These are phyloP conservation scores for Sclerotinia minor DNA, from an alignment of 2,329 filamentous ascomycete genomes.

Conservation along the genomic window DNA sequence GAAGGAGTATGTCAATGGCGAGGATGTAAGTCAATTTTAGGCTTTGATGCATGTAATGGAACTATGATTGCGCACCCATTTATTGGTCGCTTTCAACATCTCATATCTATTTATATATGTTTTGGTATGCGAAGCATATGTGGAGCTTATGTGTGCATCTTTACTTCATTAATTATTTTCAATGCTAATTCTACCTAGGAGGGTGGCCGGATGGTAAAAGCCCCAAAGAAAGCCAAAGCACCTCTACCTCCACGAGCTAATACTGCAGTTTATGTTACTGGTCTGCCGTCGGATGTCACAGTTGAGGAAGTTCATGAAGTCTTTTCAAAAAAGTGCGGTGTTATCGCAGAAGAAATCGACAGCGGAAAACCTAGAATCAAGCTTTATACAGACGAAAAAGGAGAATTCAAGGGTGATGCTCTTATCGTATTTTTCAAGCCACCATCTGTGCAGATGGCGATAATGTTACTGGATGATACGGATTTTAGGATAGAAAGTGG, in stretches of 20 bases:
- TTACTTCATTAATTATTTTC: slow-evolving; percentile 6
- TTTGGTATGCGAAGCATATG: not conserved
- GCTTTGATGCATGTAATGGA: not conserved
- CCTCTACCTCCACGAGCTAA: slow-evolving; percentile 58
- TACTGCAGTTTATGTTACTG: slow-evolving; percentile 89
- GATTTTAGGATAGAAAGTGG: slow-evolving; percentile 68
- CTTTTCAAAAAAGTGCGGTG: slow-evolving; percentile 81
- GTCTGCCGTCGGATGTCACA: slow-evolving; percentile 76
- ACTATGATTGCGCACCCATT: not conserved
- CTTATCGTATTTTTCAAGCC: slow-evolving; percentile 93
- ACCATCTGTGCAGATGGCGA: slow-evolving; percentile 85
- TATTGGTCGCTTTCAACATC: not conserved
- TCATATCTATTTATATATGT: not conserved
- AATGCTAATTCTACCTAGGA: slow-evolving; percentile 35
- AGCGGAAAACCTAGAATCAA: slow-evolving; percentile 86
- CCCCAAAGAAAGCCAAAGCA: slow-evolving; percentile 42
- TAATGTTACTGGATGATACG: slow-evolving; percentile 77
- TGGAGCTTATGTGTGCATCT: slow-evolving; percentile 6
- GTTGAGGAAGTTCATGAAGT: slow-evolving; percentile 77
- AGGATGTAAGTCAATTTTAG: slow-evolving; percentile 48
- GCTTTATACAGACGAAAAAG: slow-evolving; percentile 79
- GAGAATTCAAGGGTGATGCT: slow-evolving; percentile 89
- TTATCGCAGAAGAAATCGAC: slow-evolving; percentile 93
- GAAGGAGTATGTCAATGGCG: slow-evolving; percentile 49
- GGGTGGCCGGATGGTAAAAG: slow-evolving; percentile 39